Evolutionary conservation across 352 stramenopile species (phyloP), one percentile per base, ranked within the genome.

Genomic region (Phytophthora aleatoria): DNA sequence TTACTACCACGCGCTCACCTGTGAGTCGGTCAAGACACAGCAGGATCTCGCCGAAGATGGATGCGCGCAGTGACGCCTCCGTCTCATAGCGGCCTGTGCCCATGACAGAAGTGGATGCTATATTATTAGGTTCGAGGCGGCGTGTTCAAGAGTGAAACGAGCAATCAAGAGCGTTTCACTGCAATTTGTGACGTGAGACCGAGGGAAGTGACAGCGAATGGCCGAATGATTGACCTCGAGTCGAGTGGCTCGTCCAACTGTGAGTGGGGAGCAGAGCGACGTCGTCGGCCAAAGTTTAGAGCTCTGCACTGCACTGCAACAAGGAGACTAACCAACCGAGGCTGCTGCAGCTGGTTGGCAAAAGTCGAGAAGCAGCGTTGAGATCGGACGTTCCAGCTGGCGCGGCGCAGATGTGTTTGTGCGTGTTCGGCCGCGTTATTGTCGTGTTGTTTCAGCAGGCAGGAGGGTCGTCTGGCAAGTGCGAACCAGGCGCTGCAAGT

Each of bases 11-110:
- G 39, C 79, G 64, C 36, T 90, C 74, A 24, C 71, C 48, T 16
- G 81, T 85, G 50, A 85, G 33, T 24, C 65, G 72, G 69, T 92
- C 83, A 27, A 69, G 56, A 33, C 81, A 89, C 39, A 87, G 73
- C 65, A 91, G 61, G 53, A 92, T 83, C 62, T 91, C 80, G 38
- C 84, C 84, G 50, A 89, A 92, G 69, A 91, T 83, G 51, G 80
- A 76, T 31, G 78, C 58, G 35, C 77, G 76, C 41, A 92, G 68
- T 57, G 68, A 59, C 54, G 55, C 44, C 35, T 89, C 31, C 15
- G 67, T 72, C 55, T 87, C 69, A 55, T 89, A 91, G 27, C 81
- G 79, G 15, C 38, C 11, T 13, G 48, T 54, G 26, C 64, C 57
- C 65, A 76, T 76, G 33, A n/a, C 26, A 36, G 10, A 39, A 31